Evolutionary conservation across 2,329 filamentous ascomycete genomes (phyloP).

Genomic region (Sporothrix variecibatus): DNA sequence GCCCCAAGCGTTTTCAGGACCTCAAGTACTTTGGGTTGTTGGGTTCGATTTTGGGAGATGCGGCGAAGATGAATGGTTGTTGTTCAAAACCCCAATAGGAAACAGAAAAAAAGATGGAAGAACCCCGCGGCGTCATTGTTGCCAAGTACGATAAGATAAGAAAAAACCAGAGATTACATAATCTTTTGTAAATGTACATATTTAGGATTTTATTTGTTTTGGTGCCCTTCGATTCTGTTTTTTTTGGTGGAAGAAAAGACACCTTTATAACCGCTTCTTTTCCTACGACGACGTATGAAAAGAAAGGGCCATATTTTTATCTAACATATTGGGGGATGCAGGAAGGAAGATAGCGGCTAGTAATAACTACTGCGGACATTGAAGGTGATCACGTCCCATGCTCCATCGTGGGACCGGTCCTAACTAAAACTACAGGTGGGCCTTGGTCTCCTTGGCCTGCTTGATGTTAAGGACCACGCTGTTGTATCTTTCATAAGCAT

Average conservation of each 20-base stretch:
- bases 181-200: background rate
- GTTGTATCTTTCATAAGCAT: slow-evolving; percentile 41
- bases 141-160: background rate
- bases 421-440: background rate
- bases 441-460: background rate
- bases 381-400: too few species aligned
- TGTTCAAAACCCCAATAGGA: background rate
- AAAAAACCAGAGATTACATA: background rate
- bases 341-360: too few species aligned
- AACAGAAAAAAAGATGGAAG: background rate
- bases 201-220: too few species aligned
- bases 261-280: too few species aligned
- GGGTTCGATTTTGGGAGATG: background rate
- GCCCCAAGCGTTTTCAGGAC: background rate
- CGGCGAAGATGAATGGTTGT: background rate
- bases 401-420: background rate
- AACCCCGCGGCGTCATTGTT: slow-evolving; percentile 6
- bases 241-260: too few species aligned
- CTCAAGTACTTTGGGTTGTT: background rate
- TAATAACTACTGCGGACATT: background rate
- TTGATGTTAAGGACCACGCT: background rate
- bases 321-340: too few species aligned
- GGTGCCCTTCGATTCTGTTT: too few species aligned
- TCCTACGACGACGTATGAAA: too few species aligned
- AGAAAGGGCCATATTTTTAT: too few species aligned